Base-by-base conservation (phyloP, 2,329 filamentous ascomycete genomes). In the Periconia digitata region DNA sequence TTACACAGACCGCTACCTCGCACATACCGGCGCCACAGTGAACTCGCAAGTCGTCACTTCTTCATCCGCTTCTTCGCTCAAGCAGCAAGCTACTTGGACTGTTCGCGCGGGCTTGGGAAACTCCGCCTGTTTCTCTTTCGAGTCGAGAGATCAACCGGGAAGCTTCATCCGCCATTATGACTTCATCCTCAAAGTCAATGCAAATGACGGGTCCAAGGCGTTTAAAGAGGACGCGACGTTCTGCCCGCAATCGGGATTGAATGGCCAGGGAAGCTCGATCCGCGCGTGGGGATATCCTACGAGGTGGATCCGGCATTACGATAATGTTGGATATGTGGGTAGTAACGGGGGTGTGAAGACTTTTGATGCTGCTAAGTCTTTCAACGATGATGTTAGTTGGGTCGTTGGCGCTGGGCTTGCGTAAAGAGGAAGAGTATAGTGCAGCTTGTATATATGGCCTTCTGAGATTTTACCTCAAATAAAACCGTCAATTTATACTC, bases 201-300 rank as follows among this genome's bases (percentile, higher is more conserved):
- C 76, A 47, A 76, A 78, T 53, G 83, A 85, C 51, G 76, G 76
- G 45, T 73, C 72, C 46, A 83, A 85, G 72, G 67, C 72, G 43
- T 84, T 85, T 67, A 32, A 69, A 3, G 82, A 86, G 55, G 83
- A 86, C 40, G 81, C 83, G 7, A 86, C 84, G 0, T 86, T 86
- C 67, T 86, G 84, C 60, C 73, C 81, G 0, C 74, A 79, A 62
- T 49, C 74, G 1, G 78, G 77, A 0, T 67, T 86, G 18, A 79
- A 66, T 53, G 79, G 80, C 4, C 60, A 74, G 37, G 81, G 79
- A 6, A 77, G 51, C 52, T 76, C 81, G 0, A 72, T 86, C 24
- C 74, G 79, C 4, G 73, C 81, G 1, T 86, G 83, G 83, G 76
- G 72, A 37, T 84, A 83, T 56, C 83, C 84, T 0, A 84, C 82